Evolutionary conservation across 2,329 filamentous ascomycete species (phyloP).

Genomic region (Calonectria hawksworthii): DNA sequence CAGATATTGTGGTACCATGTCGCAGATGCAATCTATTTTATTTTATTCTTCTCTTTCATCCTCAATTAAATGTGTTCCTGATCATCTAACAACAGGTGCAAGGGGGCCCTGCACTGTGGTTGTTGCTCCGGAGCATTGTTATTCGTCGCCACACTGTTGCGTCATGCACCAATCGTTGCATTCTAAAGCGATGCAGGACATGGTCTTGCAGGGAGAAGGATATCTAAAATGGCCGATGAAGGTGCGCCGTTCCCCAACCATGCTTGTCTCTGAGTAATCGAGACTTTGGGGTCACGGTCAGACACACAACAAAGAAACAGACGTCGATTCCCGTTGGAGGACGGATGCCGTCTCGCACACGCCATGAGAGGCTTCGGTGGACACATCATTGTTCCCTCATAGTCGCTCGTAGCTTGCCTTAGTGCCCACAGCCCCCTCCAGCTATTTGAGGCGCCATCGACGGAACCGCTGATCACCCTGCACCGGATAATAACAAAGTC

Average conservation of each 20-base stretch:
- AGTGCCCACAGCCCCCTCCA: constrained; percentile 18
- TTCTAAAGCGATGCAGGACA: constrained; percentile 16
- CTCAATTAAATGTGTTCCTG: not conserved
- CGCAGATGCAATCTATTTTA: constrained; percentile 16
- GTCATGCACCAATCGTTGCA: constrained; percentile 39
- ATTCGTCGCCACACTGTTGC: constrained; percentile 21
- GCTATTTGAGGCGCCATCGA: constrained; percentile 20
- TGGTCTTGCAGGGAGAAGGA: constrained; percentile 19
- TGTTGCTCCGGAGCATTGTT: constrained; percentile 6
- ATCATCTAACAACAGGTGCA: not conserved
- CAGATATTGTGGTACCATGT: constrained; percentile 31
- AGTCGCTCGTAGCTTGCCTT: not conserved
- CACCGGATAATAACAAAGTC: constrained; percentile 20
- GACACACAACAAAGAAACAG: constrained; percentile 27
- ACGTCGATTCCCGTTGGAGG: constrained; percentile 23
- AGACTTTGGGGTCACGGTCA: constrained; percentile 27
- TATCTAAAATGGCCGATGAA: constrained; percentile 4
- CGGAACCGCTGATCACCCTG: constrained; percentile 24
- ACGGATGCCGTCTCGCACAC: constrained; percentile 21
- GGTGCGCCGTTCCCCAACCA: not conserved
- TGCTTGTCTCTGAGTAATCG: constrained; percentile 34
- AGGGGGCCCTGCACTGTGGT: constrained; percentile 5
- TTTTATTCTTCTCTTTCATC: not conserved
- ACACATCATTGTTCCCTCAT: constrained; percentile 23
- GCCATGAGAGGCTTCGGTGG: not conserved